A percentile compares a stretch with the other conserved stretches of the same genome.
Evolutionary conservation across 2,329 filamentous ascomycete genomes (phyloP).

Genomic region (Penicillium sp.): DNA sequence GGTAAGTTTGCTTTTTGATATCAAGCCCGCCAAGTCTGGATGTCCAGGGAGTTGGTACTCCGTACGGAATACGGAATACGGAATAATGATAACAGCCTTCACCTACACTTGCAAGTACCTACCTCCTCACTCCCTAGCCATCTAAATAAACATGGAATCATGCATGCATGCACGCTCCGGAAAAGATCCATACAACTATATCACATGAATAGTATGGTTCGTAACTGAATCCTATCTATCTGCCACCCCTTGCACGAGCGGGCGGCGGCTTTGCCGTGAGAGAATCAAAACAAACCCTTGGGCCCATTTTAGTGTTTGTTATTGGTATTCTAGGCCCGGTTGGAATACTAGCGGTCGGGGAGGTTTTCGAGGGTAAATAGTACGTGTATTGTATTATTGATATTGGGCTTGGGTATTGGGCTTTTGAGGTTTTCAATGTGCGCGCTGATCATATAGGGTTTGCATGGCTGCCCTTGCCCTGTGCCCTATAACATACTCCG

Average conservation of each 20-base stretch:
- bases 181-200: neutral
- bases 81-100: neutral
- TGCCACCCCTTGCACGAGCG: constrained; percentile 19
- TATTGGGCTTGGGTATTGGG: neutral
- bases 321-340: constrained; percentile 1
- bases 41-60: neutral
- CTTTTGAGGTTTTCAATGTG: constrained; percentile 8
- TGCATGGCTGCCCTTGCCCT: constrained; percentile 23
- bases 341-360: constrained; percentile 6
- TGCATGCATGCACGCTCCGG: neutral
- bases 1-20: neutral
- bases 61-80: too few relatives aligned
- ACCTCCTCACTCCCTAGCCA: neutral
- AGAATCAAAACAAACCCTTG: constrained; percentile 15
- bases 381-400: neutral
- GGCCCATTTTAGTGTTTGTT: neutral
- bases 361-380: neutral
- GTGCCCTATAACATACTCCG: constrained; percentile 18
- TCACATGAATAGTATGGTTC: neutral
- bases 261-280: neutral
- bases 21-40: neutral
- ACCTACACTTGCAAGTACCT: neutral
- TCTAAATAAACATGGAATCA: constrained; percentile 1
- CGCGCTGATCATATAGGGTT: constrained; percentile 23
- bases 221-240: neutral